These are phyloP conservation scores for Coniosporium tulheliwenetii DNA, from an alignment of 2,329 filamentous ascomycete genomes.

Conservation along the genomic window DNA sequence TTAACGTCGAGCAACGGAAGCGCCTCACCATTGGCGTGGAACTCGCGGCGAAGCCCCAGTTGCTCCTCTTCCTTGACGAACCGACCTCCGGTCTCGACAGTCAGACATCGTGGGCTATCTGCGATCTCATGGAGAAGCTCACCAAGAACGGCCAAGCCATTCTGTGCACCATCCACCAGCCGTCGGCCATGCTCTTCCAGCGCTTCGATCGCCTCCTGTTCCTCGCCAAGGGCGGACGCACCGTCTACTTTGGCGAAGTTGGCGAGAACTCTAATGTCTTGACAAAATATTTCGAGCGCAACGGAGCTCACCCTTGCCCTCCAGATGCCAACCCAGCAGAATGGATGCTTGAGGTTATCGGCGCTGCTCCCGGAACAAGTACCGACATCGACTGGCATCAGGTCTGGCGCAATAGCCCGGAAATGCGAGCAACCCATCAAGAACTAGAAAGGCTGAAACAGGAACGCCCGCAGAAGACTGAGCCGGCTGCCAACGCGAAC, in stretches of 20 bases:
- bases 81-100: conserved; percentile 88
- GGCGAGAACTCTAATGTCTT: conserved; percentile 54
- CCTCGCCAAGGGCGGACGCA: conserved; percentile 58
- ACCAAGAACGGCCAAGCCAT: conserved; percentile 82
- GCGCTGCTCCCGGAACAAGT: conserved; percentile 32
- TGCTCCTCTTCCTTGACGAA: conserved; percentile 87
- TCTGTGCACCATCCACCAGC: conserved; percentile 95
- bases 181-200: conserved; percentile 89
- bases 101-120: conserved; percentile 86
- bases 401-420: conserved; percentile 31
- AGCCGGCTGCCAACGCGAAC: conserved; percentile 22
- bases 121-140: conserved; percentile 75
- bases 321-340: conserved; percentile 63
- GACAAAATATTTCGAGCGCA: conserved; percentile 60
- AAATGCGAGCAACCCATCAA: conserved; percentile 26
- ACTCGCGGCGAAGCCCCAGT: conserved; percentile 75
- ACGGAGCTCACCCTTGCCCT: conserved; percentile 51
- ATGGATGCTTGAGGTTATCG: conserved; percentile 53
- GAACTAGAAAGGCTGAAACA: conserved; percentile 30
- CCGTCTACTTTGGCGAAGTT: conserved; percentile 70
- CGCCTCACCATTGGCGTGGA: conserved; percentile 93
- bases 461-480: conserved; percentile 17
- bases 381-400: conserved; percentile 36
- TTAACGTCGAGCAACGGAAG: conserved; percentile 53
- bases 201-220: conserved; percentile 74